Base-by-base conservation (phyloP, 2,329 filamentous ascomycete genomes). In the Pseudogymnoascus sp. region DNA sequence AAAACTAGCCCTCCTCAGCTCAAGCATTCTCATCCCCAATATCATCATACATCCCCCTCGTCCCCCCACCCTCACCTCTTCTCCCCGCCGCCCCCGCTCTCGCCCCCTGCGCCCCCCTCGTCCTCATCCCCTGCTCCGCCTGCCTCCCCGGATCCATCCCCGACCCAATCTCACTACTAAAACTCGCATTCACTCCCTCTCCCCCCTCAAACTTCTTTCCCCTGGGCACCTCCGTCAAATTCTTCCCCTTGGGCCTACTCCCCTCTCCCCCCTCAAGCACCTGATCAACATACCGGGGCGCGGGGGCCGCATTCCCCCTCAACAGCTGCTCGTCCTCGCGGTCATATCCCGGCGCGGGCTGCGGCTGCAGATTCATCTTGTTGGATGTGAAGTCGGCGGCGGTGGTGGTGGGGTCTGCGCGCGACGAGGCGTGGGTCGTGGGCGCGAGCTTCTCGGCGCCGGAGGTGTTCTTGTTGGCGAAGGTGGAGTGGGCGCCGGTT, bases 381-480 rank as follows among this genome's bases (percentile, higher is more conserved):
- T 19, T 21, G 11, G 66, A 67, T 2, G 65, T 65, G 23, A 23
- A 60, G 28, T 38, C 35, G 26, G 63, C 40, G 42, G 44, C 44
- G 64, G 6, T 66, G 36, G 59, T 53, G 42, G 19, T 66, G 40
- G 68, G 60, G 47, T 53, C 26, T 1, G 23, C 9, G 61, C 61
- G 53, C 61, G 64, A 50, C 60, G 50, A 35, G 60, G 31, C 13
- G 47, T 60, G 17, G 60, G 11, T 53, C 15, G 68, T 67, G 11
- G 84, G 75, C 1, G 77, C 75, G 7, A 87, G 77, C 8, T 73
- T 77, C 9, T 73, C 79, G 3, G 84, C 81, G 60, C 75, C 77
- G 5, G 80, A 83, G 2, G 78, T 83, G 74, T 85, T 78, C 64
- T 78, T 82, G 67, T 76, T 87, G 73, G 81, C 82, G 61, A 83